Evolutionary conservation across 2,329 filamentous ascomycete genomes (phyloP).

Genomic region (Penicillium brasilianum): DNA sequence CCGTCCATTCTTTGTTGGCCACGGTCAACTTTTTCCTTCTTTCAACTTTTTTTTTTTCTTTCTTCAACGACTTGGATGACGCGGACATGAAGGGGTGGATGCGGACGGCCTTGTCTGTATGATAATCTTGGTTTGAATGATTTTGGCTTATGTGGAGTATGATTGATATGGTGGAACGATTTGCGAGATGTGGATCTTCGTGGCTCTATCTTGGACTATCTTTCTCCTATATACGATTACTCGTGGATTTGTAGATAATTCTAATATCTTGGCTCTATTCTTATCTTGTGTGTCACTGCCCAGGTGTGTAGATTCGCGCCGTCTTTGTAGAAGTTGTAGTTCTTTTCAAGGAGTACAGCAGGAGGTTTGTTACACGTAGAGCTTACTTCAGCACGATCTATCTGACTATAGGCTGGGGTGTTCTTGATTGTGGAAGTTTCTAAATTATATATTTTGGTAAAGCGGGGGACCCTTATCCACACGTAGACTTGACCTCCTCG

Average conservation of each 20-base stretch:
- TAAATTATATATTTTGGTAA: too few relatives aligned
- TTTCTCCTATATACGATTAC: background rate
- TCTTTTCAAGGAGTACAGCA: too few relatives aligned
- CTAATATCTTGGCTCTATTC: conserved; percentile 12
- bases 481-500: too few relatives aligned
- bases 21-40: conserved; percentile 24
- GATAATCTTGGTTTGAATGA: conserved; percentile 16
- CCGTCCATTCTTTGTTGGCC: conserved; percentile 30
- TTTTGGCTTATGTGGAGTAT: conserved; percentile 18
- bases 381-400: too few relatives aligned
- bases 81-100: conserved; percentile 28
- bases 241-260: conserved; percentile 13
- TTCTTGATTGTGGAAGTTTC: too few relatives aligned
- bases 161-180: conserved; percentile 3
- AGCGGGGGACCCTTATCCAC: too few relatives aligned
- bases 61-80: conserved; percentile 22
- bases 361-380: too few relatives aligned
- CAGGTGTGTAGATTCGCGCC: background rate
- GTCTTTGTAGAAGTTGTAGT: background rate
- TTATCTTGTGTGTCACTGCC: background rate
- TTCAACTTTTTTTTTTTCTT: conserved; percentile 15
- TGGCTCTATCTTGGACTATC: too few relatives aligned
- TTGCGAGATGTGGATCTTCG: background rate
- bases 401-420: too few relatives aligned
- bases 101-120: conserved; percentile 20